Base-by-base conservation (phyloP, 2,329 filamentous ascomycete species). In the Calonectria pseudoturangicola region DNA sequence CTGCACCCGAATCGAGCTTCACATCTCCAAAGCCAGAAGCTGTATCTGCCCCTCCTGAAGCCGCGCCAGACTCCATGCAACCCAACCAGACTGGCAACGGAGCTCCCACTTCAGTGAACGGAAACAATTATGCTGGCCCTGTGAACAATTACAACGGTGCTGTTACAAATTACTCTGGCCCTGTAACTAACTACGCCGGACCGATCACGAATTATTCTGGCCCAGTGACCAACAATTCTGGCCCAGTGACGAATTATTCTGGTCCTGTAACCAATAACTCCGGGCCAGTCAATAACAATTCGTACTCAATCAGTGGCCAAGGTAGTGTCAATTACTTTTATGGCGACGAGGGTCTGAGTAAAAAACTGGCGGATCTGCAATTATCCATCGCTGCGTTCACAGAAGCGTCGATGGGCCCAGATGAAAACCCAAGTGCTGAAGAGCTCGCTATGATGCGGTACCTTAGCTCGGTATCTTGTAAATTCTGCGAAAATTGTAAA, bases 401-500 rank as follows among this genome's bases (percentile, higher is more conserved):
- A 41, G 54, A 58, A 21, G 54, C 54, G n/a, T 39, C 54, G n/a
- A 15, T 13, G 1, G 54, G 30, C 30, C 18, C 30, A 27, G 54
- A 58, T 2, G 54, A 25, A 36, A 58, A 39, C 9, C 54, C 54
- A 58, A 41, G 30, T 25, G n/a, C 30, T 4, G 54, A 58, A 41
- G 54, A 58, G 27, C 12, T 41, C 2, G 54, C 33, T 18, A 41
- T 27, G 54, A 58, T 58, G 36, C 54, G 21, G n/a, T n/a, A 41
- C 12, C 54, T 58, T 3, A 58, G 18, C 25, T 58, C 33, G 33
- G n/a, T 58, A 9, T 18, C 54, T 41, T 58, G 54, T 12, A 36
- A n/a, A 15, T 58, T 58, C 54, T 58, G 54, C 54, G 54, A 58
- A 39, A 54, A 41, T 21, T 58, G 54, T 30, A 58, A 58, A 27